phyloP scores from a whole-genome alignment of 495 filamentous ascomycete species.

The Cryomyces antarcticus region DNA sequence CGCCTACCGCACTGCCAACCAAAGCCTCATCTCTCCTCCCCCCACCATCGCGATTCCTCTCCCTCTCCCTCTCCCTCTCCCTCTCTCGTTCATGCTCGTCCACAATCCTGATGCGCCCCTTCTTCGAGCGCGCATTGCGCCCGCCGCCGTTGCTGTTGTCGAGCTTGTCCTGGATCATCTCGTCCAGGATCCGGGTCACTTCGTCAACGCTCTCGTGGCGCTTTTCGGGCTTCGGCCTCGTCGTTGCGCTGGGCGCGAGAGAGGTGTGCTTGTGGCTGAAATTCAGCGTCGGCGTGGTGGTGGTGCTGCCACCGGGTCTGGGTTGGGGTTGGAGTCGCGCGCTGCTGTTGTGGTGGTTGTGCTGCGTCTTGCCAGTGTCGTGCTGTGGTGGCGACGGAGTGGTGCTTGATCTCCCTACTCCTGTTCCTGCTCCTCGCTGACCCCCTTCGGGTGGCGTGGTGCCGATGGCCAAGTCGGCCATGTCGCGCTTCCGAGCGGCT shows the following conservation, averaged over 20 bases:
- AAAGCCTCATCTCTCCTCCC: too few relatives aligned
- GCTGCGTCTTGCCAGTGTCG: not conserved
- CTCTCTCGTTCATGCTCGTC: too few relatives aligned
- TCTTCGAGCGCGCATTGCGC: too few relatives aligned
- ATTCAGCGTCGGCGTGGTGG: not conserved
- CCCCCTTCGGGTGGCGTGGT: conserved; percentile 19
- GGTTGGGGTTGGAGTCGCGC: not conserved
- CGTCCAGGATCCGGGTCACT: conserved; percentile 74
- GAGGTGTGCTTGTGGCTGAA: not conserved
- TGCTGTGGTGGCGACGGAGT: not conserved
- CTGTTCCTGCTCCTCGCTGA: not conserved
- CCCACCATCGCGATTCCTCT: too few relatives aligned
- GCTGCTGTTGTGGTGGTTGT: conserved; percentile 1
- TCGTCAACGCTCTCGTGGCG: conserved; percentile 51
- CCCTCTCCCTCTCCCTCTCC: too few relatives aligned
- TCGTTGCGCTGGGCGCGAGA: conserved; percentile 15
- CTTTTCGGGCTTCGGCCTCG: conserved; percentile 7
- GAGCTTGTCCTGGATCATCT: conserved; percentile 81
- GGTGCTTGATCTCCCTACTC: not conserved
- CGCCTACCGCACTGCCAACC: too few relatives aligned
- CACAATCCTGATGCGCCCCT: too few relatives aligned
- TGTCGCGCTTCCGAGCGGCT: conserved; percentile 68
- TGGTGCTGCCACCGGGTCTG: not conserved
- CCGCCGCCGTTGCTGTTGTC: conserved; percentile 18
- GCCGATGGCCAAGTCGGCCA: conserved; percentile 31